Evolutionary conservation across 768 basidiomycete species (phyloP).

Genomic region (Chlorophyllum brunneum): DNA sequence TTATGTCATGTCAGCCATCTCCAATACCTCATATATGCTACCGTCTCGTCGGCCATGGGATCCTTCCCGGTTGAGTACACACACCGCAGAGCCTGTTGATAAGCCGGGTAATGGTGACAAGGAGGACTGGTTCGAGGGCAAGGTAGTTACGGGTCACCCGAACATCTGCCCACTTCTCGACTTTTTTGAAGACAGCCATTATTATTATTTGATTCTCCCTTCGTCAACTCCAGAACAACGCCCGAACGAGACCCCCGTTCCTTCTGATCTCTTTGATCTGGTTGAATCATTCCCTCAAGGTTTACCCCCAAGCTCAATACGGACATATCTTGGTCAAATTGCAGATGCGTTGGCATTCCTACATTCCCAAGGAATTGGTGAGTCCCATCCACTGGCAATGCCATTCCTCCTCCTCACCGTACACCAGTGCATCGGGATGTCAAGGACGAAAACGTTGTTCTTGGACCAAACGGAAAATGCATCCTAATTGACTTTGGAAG

Average conservation of each 20-base stretch:
- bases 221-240: conserved; percentile 59
- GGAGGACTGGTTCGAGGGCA: conserved; percentile 64
- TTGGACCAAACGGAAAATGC: conserved; percentile 76
- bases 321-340: conserved; percentile 90
- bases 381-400: conserved; percentile 19
- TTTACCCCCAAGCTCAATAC: conserved; percentile 65
- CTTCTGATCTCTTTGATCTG: conserved; percentile 90
- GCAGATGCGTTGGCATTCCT: conserved; percentile 88
- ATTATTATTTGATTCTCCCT: conserved; percentile 92
- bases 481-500: conserved; percentile 98
- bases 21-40: conserved; percentile 75
- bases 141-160: conserved; percentile 82
- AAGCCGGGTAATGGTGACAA: conserved; percentile 17
- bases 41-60: conserved; percentile 82
- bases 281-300: conserved; percentile 89
- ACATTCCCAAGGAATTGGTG: conserved; percentile 89
- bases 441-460: conserved; percentile 95
- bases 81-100: conserved; percentile 4
- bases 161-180: conserved; percentile 93
- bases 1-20: conserved; percentile 88
- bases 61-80: conserved; percentile 46
- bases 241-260: conserved; percentile 49
- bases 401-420: conserved; percentile 7
- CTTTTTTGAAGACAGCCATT: conserved; percentile 95
- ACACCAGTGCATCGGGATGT: conserved; percentile 88